Evolutionary conservation across 2,329 filamentous ascomycete species (phyloP).

Genomic region (Colletotrichum horii): DNA sequence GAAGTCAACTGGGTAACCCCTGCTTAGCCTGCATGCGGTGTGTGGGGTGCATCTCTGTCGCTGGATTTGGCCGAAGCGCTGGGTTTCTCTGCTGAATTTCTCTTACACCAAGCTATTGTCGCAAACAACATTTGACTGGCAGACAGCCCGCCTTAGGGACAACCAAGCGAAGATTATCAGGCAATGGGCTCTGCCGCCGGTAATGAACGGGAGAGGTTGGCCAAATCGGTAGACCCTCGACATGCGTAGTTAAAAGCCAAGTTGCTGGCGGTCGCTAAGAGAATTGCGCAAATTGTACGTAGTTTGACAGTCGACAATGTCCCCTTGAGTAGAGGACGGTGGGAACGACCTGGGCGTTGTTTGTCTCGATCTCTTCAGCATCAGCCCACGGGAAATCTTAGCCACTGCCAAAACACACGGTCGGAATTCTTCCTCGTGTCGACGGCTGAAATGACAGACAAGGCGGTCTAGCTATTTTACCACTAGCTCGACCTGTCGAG

Average conservation of each 20-base stretch:
- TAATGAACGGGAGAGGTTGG: background rate
- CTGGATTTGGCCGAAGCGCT: conserved; percentile 14
- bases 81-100: conserved; percentile 17
- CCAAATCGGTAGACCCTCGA: background rate
- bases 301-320: background rate
- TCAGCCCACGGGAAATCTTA: background rate
- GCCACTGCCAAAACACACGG: background rate
- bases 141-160: background rate
- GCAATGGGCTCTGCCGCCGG: background rate
- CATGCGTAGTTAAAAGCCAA: background rate
- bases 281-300: background rate
- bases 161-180: background rate
- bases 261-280: background rate
- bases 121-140: background rate
- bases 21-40: conserved; percentile 15
- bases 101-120: conserved; percentile 20
- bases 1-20: conserved; percentile 10
- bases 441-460: background rate
- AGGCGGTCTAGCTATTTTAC: background rate
- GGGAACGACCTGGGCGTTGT: background rate
- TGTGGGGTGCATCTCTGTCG: conserved; percentile 20
- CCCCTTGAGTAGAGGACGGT: background rate
- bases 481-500: background rate
- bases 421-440: background rate
- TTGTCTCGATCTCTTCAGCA: background rate